phyloP scores from a whole-genome alignment of 345 rosid genomes.

The Lumnitzera racemosa region DNA sequence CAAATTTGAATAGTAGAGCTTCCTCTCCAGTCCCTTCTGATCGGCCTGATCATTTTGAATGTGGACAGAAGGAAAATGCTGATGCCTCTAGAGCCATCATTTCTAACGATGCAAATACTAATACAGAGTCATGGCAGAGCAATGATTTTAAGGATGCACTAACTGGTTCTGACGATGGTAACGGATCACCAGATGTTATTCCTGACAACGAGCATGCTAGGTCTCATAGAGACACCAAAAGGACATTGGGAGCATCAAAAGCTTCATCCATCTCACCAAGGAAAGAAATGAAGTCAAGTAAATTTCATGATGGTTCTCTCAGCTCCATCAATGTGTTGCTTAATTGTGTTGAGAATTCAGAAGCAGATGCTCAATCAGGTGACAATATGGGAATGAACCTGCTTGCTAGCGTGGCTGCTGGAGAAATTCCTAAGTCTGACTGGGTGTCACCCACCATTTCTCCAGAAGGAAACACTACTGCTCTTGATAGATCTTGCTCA shows the following conservation, averaged over 20 bases:
- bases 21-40: slow-evolving; percentile 51
- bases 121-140: slow-evolving; percentile 48
- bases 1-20: slow-evolving; percentile 42
- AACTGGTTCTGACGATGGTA: slow-evolving; percentile 41
- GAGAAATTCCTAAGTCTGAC: slow-evolving; percentile 65
- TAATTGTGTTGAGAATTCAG: slow-evolving; percentile 73
- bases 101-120: slow-evolving; percentile 27
- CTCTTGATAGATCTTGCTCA: slow-evolving; percentile 22
- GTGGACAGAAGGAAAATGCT: slow-evolving; percentile 33
- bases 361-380: slow-evolving; percentile 38
- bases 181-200: slow-evolving; percentile 36
- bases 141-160: slow-evolving; percentile 50
- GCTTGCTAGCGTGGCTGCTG: slow-evolving; percentile 94
- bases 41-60: slow-evolving; percentile 50
- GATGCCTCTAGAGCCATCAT: slow-evolving; percentile 31
- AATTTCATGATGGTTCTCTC: slow-evolving; percentile 48
- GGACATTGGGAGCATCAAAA: slow-evolving; percentile 33
- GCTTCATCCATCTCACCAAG: slow-evolving; percentile 27
- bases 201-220: slow-evolving; percentile 37
- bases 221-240: slow-evolving; percentile 32
- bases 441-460: slow-evolving; percentile 45
- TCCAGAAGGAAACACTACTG: slow-evolving; percentile 27
- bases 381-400: slow-evolving; percentile 96
- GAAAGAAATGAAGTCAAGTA: slow-evolving; percentile 35
- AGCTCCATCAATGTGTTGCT: slow-evolving; percentile 76